Evolutionary conservation across 495 filamentous ascomycete genomes (phyloP).

Genomic region (Penicilliopsis zonata): DNA sequence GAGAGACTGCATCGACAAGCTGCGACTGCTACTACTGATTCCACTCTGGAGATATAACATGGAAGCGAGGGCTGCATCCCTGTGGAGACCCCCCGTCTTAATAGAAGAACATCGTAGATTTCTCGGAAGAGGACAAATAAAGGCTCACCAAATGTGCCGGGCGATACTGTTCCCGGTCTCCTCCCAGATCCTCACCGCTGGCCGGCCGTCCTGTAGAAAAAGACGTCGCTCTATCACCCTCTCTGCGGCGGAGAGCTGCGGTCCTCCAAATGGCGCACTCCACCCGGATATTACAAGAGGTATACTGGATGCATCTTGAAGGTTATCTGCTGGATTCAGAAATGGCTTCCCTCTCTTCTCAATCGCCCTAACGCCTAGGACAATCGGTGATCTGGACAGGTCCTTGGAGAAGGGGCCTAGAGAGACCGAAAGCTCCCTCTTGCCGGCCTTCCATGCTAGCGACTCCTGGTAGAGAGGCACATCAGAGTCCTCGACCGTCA

Average conservation of each 20-base stretch:
- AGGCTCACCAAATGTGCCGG: conserved; percentile 75
- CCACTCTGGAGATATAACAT: conserved; percentile 25
- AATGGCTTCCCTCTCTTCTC: conserved; percentile 5
- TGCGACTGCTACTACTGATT: conserved; percentile 6
- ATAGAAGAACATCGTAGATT: too few species aligned
- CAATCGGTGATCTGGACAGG: conserved; percentile 13
- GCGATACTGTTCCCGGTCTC: conserved; percentile 94
- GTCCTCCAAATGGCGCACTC: conserved; percentile 36
- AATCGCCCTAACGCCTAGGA: conserved; percentile 12
- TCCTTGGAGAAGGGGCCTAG: conserved; percentile 20
- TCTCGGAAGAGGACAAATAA: neutral
- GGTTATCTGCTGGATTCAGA: conserved; percentile 8
- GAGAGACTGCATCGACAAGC: conserved; percentile 13
- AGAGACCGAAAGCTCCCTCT: conserved; percentile 33
- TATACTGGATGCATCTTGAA: conserved; percentile 10
- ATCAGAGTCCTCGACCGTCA: conserved; percentile 19
- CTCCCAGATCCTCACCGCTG: conserved; percentile 52
- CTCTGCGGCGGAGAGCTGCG: conserved; percentile 24
- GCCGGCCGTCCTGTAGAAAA: conserved; percentile 9
- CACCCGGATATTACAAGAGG: conserved; percentile 43
- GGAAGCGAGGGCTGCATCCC: conserved; percentile 60
- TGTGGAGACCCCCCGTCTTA: conserved; percentile 14
- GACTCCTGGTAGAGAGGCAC: conserved; percentile 31
- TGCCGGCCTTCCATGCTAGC: conserved; percentile 41
- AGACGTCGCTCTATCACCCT: conserved; percentile 44